Percentiles rank a stretch among this genome's conserved stretches.
Evolutionary conservation across 257 asterid genomes (phyloP).

Genomic region (Petunia secreta): DNA sequence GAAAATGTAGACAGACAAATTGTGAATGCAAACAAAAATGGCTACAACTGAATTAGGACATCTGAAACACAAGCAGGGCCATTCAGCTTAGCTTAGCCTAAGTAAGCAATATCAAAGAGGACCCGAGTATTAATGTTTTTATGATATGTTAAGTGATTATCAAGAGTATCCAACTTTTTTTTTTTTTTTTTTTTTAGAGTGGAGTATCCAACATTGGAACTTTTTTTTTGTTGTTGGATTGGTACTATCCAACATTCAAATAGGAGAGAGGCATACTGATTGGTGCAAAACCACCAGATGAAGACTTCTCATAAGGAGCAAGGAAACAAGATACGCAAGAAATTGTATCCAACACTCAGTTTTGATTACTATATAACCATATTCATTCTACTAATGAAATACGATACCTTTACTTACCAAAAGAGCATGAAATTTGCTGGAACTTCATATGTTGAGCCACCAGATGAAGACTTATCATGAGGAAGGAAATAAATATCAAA

Average conservation of each 20-base stretch:
- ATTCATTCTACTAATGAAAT: no score
- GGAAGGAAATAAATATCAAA: constrained; percentile 5
- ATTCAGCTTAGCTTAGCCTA: not conserved
- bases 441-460: not conserved
- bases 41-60: not conserved
- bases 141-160: not conserved
- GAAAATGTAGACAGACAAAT: constrained; percentile 2
- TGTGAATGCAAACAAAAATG: constrained; percentile 6
- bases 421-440: no score
- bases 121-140: not conserved
- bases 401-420: no score
- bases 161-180: not conserved
- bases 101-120: not conserved
- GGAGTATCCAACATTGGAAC: no score
- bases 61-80: not conserved
- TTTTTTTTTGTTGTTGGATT: no score
- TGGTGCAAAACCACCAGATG: no score
- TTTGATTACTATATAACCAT: no score
- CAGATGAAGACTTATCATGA: not conserved
- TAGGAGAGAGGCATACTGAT: constrained; percentile 5
- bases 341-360: no score
- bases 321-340: no score
- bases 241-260: not conserved
- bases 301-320: no score
- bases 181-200: no score